phyloP scores from a whole-genome alignment of 2,329 filamentous ascomycete genomes.

The Clonostachys sp. region DNA sequence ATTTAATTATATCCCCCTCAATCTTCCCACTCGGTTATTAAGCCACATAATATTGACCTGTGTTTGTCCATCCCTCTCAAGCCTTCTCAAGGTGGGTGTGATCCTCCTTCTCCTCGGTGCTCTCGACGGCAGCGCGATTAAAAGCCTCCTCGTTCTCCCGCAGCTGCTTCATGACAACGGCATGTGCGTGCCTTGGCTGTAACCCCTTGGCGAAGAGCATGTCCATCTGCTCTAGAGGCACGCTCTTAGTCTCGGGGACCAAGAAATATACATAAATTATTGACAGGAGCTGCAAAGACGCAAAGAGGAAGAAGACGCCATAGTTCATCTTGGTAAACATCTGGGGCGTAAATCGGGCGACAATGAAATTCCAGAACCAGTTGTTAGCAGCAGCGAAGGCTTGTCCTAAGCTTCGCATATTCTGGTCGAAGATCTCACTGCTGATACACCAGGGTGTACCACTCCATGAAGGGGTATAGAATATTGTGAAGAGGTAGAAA shows the following conservation, averaged over 20 bases:
- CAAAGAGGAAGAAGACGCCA: slow-evolving; percentile 53
- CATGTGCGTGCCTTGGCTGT: background rate
- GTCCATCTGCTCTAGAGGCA: slow-evolving; percentile 46
- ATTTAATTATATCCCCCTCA: too few relatives aligned
- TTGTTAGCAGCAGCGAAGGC: slow-evolving; percentile 54
- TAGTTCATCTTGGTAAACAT: slow-evolving; percentile 40
- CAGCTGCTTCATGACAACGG: background rate
- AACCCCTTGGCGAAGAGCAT: slow-evolving; percentile 28
- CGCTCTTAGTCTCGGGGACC: slow-evolving; percentile 47
- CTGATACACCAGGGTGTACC: slow-evolving; percentile 74
- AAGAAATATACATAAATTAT: slow-evolving; percentile 45
- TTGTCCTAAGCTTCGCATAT: slow-evolving; percentile 51
- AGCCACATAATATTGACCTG: too few relatives aligned
- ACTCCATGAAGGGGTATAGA: slow-evolving; percentile 70
- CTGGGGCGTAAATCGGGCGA: slow-evolving; percentile 45
- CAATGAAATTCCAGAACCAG: slow-evolving; percentile 53
- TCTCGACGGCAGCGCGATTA: background rate
- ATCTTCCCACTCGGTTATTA: too few relatives aligned
- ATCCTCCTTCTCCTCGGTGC: background rate
- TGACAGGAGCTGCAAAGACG: slow-evolving; percentile 38
- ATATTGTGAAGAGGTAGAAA: slow-evolving; percentile 66
- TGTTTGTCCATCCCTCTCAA: too few relatives aligned
- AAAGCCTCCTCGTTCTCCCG: background rate
- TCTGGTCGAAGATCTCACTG: slow-evolving; percentile 70
- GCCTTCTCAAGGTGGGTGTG: background rate